Evolutionary conservation across 306 rosid genomes (phyloP), one percentile per base, ranked within the genome.

Genomic region (Rubus idaeus): DNA sequence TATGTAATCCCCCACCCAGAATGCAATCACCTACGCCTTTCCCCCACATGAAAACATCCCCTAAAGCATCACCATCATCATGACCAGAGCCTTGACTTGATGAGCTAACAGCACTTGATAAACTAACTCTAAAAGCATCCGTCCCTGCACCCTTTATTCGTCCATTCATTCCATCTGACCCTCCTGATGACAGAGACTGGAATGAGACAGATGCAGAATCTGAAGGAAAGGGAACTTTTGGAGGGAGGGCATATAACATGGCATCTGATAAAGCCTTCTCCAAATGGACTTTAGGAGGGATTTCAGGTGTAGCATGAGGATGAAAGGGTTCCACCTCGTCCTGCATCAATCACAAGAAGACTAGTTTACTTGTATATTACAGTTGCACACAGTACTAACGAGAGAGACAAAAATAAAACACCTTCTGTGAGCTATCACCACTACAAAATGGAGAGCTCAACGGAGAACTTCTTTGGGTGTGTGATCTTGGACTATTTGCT

Each of bases 1-100:
- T 88, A 13, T 84, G 89, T 77, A 75, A 76, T 80, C 94, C 97
- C 77, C 93, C 92, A 72, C 97, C 96, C 72, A 91, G 10, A 78
- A 88, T 83, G 73, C 97, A 93, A 84, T 91, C 96, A 77, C 93
- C 90, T 6, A 86, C 80, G 41, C 96, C 91, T 82, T 96, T 94
- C 72, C 99, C 99, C 99, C 99, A 96, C 76, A 96, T 79, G 80
- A 88, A 96, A 85, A 93, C 97, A 88, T 96, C 98, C 77, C 98
- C 97, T 76, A 90, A 78, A 62, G 96, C 90, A 85, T 96, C 97
- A 61, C 88, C 90, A 46, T 93, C 98, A 68, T 96, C 99, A 68
- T 90, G 94, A 71, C 91, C 90, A 77, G 99, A 96, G 75, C 97
- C 98, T 79, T 96, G 98, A 84, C 99, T 96, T 68, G 99, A 93